A percentile compares a stretch with the other conserved stretches of the same genome.
phyloP scores from a whole-genome alignment of 23 red algal genomes.

The Gracilaria domingensis region DNA sequence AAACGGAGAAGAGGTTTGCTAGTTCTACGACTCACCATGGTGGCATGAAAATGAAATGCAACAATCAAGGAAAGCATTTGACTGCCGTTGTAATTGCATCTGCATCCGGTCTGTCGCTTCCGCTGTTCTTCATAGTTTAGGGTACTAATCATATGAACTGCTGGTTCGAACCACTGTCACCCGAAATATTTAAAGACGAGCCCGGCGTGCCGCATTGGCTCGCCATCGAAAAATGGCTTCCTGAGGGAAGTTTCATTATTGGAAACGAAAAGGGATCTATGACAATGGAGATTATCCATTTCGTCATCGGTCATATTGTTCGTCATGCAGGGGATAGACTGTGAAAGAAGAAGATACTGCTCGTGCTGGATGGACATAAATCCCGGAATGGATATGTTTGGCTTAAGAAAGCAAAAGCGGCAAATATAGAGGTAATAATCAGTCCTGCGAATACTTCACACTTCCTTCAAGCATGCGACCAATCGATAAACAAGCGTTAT shows the following conservation, averaged over 20 bases:
- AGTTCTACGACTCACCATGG: neutral
- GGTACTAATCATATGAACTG: neutral
- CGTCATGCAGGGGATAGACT: neutral
- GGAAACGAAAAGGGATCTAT: neutral
- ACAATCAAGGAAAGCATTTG: conserved; percentile 7
- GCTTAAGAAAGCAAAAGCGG: neutral
- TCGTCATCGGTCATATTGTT: conserved; percentile 7
- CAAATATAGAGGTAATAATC: neutral
- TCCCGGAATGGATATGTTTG: conserved; percentile 3
- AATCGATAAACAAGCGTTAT: neutral
- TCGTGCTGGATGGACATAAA: conserved; percentile 16
- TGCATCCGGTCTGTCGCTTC: neutral
- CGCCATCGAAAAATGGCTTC: neutral
- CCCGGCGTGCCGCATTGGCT: neutral
- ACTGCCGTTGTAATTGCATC: neutral
- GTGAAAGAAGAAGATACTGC: neutral
- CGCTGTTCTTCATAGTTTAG: neutral
- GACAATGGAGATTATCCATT: neutral
- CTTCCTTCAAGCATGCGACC: conserved; percentile 12
- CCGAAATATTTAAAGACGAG: neutral
- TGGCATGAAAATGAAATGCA: neutral
- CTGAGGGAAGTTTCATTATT: neutral
- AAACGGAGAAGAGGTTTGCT: neutral
- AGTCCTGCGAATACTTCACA: neutral
- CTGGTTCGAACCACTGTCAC: neutral